Base-by-base conservation (phyloP, 2,329 filamentous ascomycete species). In the Colletotrichum sp. region DNA sequence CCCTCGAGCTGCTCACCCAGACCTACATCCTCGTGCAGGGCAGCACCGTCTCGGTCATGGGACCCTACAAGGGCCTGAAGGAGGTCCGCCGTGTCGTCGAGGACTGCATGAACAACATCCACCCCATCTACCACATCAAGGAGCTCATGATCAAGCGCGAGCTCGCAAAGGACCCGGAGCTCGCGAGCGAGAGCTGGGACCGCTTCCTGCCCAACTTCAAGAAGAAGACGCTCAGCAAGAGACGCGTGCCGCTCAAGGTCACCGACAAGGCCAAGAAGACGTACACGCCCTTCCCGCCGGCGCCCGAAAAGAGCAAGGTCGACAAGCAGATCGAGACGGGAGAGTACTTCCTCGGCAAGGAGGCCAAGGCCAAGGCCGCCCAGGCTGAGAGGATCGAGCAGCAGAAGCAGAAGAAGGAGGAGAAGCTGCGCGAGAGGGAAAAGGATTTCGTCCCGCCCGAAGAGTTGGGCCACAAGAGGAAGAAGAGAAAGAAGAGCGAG, bases 271-370 rank as follows among this genome's bases (percentile, higher is more conserved):
- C 89, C 83, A 98, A 96, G 91, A 99, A 98, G 91, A 86, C 90
- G 15, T 99, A 98, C 89, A 99, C 98, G 79, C 96, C 97, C 12
- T 99, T 99, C 93, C 97, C 97, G 65, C 97, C 97, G 8, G 92
- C 96, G 59, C 96, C 96, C 79, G 96, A 99, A 90, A 98, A 98
- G 95, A 98, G 96, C 92, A 99, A 99, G 92, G 92, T 99, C 81
- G 97, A 99, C 86, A 87, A 96, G 86, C 96, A 99, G 90, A 98
- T 99, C 88, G 97, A 99, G 89, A 96, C 92, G 81, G 96, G 97
- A 87, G 96, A 99, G 87, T 99, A 98, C 88, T 99, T 99, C 86
- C 86, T 99, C 83, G 93, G 93, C 82, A 98, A 98, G 89, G 93
- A 96, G 82, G 96, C 95, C 76, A 98, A 98, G 90, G 95, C 98